These are phyloP conservation scores for Silene uniflora DNA, from an alignment of 148 eudicot species.

Conservation along the genomic window DNA sequence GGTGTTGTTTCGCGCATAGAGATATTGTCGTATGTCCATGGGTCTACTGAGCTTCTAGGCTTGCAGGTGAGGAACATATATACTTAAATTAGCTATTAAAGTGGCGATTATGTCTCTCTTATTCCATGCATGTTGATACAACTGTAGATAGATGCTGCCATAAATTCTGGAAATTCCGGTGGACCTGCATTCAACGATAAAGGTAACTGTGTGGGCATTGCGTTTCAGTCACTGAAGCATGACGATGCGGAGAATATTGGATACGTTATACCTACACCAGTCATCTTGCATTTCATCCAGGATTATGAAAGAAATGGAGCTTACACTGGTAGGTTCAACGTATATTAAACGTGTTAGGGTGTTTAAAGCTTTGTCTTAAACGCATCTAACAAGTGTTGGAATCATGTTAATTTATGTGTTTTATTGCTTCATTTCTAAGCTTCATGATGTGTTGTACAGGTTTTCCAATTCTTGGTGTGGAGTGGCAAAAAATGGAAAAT, in stretches of 20 bases:
- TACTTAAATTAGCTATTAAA: neutral
- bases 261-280: conserved; percentile 92
- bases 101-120: neutral
- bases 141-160: conserved; percentile 85
- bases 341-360: neutral
- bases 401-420: neutral
- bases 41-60: conserved; percentile 88
- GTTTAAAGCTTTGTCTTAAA: neutral
- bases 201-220: conserved; percentile 88
- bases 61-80: conserved; percentile 54
- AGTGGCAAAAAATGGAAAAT: conserved; percentile 97
- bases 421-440: neutral
- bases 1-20: conserved; percentile 96
- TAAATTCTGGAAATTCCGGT: conserved; percentile 91
- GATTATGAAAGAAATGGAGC: conserved; percentile 85
- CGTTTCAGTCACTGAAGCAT: conserved; percentile 89
- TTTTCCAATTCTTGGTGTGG: conserved; percentile 82
- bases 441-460: conserved; percentile 34
- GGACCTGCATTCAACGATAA: conserved; percentile 85
- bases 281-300: conserved; percentile 71
- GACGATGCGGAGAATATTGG: conserved; percentile 90
- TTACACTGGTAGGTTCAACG: conserved; percentile 56
- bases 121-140: neutral
- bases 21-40: conserved; percentile 86
- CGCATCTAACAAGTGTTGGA: neutral